Evolutionary conservation across 2,329 filamentous ascomycete genomes (phyloP).

Genomic region (Pleochaeta shiraiana): DNA sequence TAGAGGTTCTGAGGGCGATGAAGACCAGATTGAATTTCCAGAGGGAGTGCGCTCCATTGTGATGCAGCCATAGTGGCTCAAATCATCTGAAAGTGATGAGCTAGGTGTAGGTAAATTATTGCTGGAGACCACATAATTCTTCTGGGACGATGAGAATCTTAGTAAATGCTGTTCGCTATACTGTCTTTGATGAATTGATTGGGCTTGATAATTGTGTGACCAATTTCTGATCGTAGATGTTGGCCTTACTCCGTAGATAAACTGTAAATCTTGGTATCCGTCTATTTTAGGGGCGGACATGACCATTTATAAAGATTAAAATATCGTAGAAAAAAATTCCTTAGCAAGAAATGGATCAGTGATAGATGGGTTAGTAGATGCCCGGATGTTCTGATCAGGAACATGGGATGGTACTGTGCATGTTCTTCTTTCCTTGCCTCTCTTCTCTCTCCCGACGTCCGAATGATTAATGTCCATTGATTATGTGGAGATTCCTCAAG

Average conservation of each 20-base stretch:
- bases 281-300: background rate
- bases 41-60: conserved; percentile 17
- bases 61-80: conserved; percentile 7
- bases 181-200: background rate
- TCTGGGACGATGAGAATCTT: background rate
- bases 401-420: no score
- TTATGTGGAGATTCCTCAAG: background rate
- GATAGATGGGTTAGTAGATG: background rate
- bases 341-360: background rate
- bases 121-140: background rate
- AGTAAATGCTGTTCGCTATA: background rate
- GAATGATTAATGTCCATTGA: background rate
- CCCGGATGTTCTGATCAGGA: background rate
- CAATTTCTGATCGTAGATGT: background rate
- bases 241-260: no score
- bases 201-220: background rate
- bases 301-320: background rate
- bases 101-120: background rate
- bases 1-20: conserved; percentile 9
- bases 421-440: background rate
- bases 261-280: background rate
- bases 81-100: background rate
- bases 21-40: conserved; percentile 17
- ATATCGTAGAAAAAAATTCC: background rate
- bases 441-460: background rate